phyloP scores from a whole-genome alignment of 2,329 filamentous ascomycete genomes.

The Sporothrix pallida region DNA sequence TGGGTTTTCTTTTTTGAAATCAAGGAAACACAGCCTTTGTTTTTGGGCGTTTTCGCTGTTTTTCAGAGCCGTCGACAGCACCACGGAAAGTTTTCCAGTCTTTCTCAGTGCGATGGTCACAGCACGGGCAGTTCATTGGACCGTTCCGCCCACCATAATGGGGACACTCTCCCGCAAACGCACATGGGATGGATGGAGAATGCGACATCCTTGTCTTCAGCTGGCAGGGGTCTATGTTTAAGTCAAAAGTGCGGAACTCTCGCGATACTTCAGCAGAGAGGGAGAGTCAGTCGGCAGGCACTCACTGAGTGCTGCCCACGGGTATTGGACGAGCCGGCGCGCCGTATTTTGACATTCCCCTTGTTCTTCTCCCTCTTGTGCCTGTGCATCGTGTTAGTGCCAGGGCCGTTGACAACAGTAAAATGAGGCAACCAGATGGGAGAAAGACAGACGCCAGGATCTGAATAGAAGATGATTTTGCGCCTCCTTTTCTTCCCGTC shows the following conservation, averaged over 20 bases:
- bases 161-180: not conserved
- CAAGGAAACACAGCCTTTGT: too few species aligned
- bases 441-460: not conserved
- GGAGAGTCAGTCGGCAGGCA: too few species aligned
- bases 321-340: not conserved
- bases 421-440: conserved; percentile 5
- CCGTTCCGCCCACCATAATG: not conserved
- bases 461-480: not conserved
- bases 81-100: not conserved
- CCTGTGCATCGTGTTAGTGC: conserved; percentile 1
- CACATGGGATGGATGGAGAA: not conserved
- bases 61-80: too few species aligned
- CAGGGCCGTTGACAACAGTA: conserved; percentile 1
- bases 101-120: not conserved
- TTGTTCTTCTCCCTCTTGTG: not conserved
- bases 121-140: not conserved
- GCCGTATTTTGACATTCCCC: not conserved
- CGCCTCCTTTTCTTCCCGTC: not conserved
- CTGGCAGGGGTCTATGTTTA: conserved; percentile 31
- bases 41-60: not conserved
- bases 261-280: too few species aligned
- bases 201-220: conserved; percentile 29
- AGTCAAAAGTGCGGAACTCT: too few species aligned
- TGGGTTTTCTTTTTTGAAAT: too few species aligned
- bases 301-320: not conserved